Evolutionary conservation across 768 basidiomycete species (phyloP), one percentile per base, ranked within the genome.

Genomic region (Roridomyces roridus): DNA sequence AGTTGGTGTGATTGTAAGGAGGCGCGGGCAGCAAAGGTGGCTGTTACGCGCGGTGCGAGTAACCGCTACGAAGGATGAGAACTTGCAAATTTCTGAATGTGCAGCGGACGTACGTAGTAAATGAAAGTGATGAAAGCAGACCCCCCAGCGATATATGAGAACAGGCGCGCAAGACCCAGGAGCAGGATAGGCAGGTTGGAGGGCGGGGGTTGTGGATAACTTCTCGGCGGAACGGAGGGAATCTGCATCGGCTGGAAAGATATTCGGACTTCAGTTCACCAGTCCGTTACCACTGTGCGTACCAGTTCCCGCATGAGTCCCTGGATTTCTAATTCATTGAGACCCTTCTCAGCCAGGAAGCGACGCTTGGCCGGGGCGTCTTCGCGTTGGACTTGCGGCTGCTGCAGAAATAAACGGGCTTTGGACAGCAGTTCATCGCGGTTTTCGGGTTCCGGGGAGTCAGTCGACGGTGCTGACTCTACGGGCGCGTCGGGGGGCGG

Each of bases 291-390:
- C 41, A 28, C 21, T 14, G 21, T 10, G 69, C 81, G 41, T 62
- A 91, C 90, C 64, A 78, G 49, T 60, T 86, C 84, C 39, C 74
- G 79, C 41, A 92, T 67, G 18, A 92, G 73, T 0, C 67, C 69
- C 42, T 85, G 80, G 37, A 91, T 81, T 66, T 93, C 91, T 10
- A 42, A 47, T 5, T 80, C 78, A n/a, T 74, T 76, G 24, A 93
- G 73, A 1, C 91, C 91, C 65, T 92, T 92, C 63, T 90, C 89
- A 0, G 66, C 66, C 12, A 93, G 80, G 59, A 93, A 93, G 46
- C 72, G 71, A 8, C 84, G 82, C 65, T 90, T 90, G 3, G 82
- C 79, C 2, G 68, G 51, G 0, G 69, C 35, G 63, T 88, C 85
- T 60, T 91, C 86, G 42, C 80, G 70, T 12, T 78, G 76, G 20